Base-by-base conservation (phyloP, 345 rosid genomes). In the Citrus medica region DNA sequence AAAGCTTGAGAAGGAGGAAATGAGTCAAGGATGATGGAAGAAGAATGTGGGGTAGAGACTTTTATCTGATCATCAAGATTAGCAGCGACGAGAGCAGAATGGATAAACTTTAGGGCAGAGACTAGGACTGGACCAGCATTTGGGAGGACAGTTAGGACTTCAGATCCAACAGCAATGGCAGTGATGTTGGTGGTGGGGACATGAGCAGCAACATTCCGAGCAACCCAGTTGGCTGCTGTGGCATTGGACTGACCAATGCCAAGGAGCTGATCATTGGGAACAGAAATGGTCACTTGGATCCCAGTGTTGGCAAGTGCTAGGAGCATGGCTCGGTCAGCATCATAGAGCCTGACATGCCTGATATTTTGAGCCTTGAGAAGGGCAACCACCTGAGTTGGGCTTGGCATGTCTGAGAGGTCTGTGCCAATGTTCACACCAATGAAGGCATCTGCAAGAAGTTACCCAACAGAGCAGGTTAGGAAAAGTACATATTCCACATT, bases 1-100 rank as follows among this genome's bases (percentile, higher is more conserved):
- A 97, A 97, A 48, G 99, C 98, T 81, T 97, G 98, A 42, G 99
- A 97, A 67, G 99, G 99, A 59, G 99, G 99, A 82, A 97, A 97
- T 3, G 99, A 92, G 78, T 97, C 97, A 10, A 97, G 90, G 80
- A 97, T 97, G 46, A 94, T 93, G 59, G 94, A 85, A 6, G 99
- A 94, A 6, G 99, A 86, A 25, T 90, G 98, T 0, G 99, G 97
- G 1, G 96, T 93, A 1, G 99, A 93, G 66, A 97, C 98, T 87
- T 94, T 97, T 61, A 97, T 89, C 79, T 85, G 93, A 68, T 87
- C 77, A 80, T 97, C 96, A 1, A 97, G 98, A 81, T 97, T 97
- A 37, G 98, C 87, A 3, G 98, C 97, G 56, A 97, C 88, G 2
- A 97, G 93, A 53, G 99, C 98, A 12, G 98, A 83, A 65, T 97